Percentiles rank a stretch among this genome's conserved stretches.
phyloP scores from a whole-genome alignment of 2,329 filamentous ascomycete genomes.

The Nothophoma quercina region DNA sequence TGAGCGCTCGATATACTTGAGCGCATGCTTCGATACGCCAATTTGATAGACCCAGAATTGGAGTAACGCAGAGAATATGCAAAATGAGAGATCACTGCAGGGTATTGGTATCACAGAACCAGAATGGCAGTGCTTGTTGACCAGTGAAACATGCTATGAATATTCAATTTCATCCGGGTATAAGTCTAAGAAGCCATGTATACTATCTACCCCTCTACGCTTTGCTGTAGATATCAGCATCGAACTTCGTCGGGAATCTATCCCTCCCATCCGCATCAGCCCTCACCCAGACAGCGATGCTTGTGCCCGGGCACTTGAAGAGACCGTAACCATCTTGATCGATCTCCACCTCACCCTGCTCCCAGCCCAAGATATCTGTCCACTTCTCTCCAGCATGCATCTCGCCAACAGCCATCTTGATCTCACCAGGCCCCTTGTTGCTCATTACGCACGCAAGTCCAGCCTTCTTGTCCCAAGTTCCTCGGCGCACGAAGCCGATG shows the following conservation, averaged over 20 bases:
- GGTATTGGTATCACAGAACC: no score
- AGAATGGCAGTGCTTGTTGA: no score
- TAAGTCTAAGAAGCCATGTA: not conserved
- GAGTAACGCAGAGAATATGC: no score
- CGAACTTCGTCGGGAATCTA: slow-evolving; percentile 45
- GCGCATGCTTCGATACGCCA: no score
- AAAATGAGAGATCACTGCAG: no score
- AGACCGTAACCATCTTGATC: slow-evolving; percentile 65
- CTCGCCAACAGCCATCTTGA: slow-evolving; percentile 69
- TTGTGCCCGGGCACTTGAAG: slow-evolving; percentile 59
- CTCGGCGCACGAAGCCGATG: slow-evolving; percentile 67
- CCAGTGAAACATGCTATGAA: no score
- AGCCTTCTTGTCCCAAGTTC: slow-evolving; percentile 60
- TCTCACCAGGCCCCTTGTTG: slow-evolving; percentile 50
- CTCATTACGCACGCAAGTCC: slow-evolving; percentile 62
- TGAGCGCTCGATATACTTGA: no score
- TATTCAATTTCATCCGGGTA: not conserved
- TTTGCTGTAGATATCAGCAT: slow-evolving; percentile 46
- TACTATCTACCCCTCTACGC: slow-evolving; percentile 10
- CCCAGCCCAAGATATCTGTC: slow-evolving; percentile 68
- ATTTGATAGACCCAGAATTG: no score
- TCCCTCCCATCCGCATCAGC: slow-evolving; percentile 59
- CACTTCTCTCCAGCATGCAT: slow-evolving; percentile 67
- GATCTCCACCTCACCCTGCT: slow-evolving; percentile 64
- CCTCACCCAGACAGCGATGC: slow-evolving; percentile 69